Percentiles rank a stretch among this genome's conserved stretches.
Conservation (phyloP, 208 protist genomes). For the Naegleria gruberi region DNA sequence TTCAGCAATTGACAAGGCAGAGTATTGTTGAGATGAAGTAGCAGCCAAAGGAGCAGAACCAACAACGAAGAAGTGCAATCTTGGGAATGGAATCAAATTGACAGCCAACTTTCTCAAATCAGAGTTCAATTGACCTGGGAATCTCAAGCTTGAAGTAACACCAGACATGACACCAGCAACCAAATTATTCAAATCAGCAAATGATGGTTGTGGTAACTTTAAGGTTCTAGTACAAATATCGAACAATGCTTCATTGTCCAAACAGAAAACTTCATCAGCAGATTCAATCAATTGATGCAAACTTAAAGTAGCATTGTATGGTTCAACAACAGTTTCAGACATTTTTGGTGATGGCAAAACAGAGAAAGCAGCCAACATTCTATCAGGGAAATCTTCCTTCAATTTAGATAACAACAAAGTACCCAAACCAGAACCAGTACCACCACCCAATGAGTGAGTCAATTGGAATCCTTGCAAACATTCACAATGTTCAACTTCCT, state of each 20-base stretch:
- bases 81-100: constrained; percentile 64
- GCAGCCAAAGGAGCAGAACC: constrained; percentile 53
- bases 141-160: constrained; percentile 57
- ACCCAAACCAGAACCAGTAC: constrained; percentile 65
- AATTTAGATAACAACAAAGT: constrained; percentile 56
- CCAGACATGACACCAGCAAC: constrained; percentile 65
- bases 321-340: constrained; percentile 57
- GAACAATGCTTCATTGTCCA: constrained; percentile 70
- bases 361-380: constrained; percentile 59
- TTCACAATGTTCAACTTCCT: constrained; percentile 61
- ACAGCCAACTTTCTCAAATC: constrained; percentile 57
- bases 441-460: constrained; percentile 64
- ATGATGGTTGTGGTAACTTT: constrained; percentile 56
- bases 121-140: constrained; percentile 67
- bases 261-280: constrained; percentile 51
- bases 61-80: constrained; percentile 70
- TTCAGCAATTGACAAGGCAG: constrained; percentile 51
- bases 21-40: constrained; percentile 42
- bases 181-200: constrained; percentile 59
- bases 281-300: constrained; percentile 59
- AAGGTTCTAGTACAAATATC: constrained; percentile 61
- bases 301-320: constrained; percentile 55
- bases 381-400: constrained; percentile 60
- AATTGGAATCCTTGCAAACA: constrained; percentile 70
- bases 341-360: constrained; percentile 64